Base-by-base conservation (phyloP, 176 grass and related monocot species). In the Carex scoparia region DNA sequence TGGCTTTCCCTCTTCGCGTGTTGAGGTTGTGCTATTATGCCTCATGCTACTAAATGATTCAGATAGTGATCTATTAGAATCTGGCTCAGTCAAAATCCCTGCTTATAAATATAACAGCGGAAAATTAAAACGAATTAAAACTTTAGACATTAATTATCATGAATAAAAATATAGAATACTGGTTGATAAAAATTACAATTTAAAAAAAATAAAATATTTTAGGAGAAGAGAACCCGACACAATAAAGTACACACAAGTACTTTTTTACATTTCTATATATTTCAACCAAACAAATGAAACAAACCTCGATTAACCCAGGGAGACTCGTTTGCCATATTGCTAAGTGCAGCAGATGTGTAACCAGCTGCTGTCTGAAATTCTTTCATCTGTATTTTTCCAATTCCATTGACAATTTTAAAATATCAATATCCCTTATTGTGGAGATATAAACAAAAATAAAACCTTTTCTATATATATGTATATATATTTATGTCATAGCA, bases 361-460 rank as follows among this genome's bases (percentile, higher is more conserved):
- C 67, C 83, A 54, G 69, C 42, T 61, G 83, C 44, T 19, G 31
- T 72, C 54, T 49, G 49, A 28, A 85, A 85, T 10, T 77, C 66
- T 60, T 85, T 85, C 83, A 85, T 85, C 68, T 85, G 69, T 31
- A 57, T 42, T 62, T 74, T 59, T 74, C 44, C 14, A 38, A 54
- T 76, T 32, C 19, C 33, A 85, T 38, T 54, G 8, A 55, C 28
- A 81, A 81, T 65, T 42, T 56, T 69, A 5, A 31, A 72, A 44
- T 19, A 71, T 68, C 4, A 7, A 44, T 37, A 73, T 12, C 3
- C 2, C 13, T 69, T 73, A 28, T 46, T 12, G 44, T 73, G 27
- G 14, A 84, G 3, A 85, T 58, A 54, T 33, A 85, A 85, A 48
- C 16, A 60, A 19, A 60, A 77, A 1, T 19, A 32, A 10, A 72